Conservation (phyloP, 116 monocot species). For the Zostera marina region DNA sequence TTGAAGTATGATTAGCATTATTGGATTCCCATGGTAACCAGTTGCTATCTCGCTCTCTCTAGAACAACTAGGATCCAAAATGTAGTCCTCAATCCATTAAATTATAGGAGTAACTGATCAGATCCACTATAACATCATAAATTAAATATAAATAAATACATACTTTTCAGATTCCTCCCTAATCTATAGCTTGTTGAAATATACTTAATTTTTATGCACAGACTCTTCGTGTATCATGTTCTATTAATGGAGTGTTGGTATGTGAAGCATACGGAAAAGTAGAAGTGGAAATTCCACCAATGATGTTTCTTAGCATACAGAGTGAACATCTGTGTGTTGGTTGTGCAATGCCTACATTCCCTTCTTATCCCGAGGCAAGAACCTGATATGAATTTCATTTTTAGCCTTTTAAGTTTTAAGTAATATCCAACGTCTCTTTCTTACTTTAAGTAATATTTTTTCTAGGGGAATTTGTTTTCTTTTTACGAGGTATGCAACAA, state of each 20-base stretch:
- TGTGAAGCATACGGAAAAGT: slow-evolving; percentile 67
- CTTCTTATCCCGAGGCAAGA: slow-evolving; percentile 51
- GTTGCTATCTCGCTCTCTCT: too few relatives aligned
- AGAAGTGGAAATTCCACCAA: slow-evolving; percentile 63
- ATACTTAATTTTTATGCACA: slow-evolving; percentile 8
- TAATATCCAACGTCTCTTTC: neutral
- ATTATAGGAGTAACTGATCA: too few relatives aligned
- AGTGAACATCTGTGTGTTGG: slow-evolving; percentile 78
- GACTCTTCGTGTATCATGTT: slow-evolving; percentile 46
- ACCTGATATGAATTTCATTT: neutral
- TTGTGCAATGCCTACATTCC: slow-evolving; percentile 77
- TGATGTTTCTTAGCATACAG: slow-evolving; percentile 41
- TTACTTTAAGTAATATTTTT: slow-evolving; percentile 3
- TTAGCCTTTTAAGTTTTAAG: too few relatives aligned
- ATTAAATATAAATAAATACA: too few relatives aligned
- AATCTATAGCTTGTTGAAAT: neutral
- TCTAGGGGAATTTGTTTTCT: slow-evolving; percentile 88
- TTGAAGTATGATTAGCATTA: too few relatives aligned
- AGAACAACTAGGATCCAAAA: too few relatives aligned
- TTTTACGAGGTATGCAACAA: slow-evolving; percentile 72
- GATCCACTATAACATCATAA: too few relatives aligned
- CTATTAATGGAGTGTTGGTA: slow-evolving; percentile 43
- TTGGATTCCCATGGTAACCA: too few relatives aligned
- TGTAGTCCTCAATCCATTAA: too few relatives aligned
- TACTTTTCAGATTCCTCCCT: neutral